Conservation (phyloP, 768 basidiomycete species). For the Boletus barrowsii region DNA sequence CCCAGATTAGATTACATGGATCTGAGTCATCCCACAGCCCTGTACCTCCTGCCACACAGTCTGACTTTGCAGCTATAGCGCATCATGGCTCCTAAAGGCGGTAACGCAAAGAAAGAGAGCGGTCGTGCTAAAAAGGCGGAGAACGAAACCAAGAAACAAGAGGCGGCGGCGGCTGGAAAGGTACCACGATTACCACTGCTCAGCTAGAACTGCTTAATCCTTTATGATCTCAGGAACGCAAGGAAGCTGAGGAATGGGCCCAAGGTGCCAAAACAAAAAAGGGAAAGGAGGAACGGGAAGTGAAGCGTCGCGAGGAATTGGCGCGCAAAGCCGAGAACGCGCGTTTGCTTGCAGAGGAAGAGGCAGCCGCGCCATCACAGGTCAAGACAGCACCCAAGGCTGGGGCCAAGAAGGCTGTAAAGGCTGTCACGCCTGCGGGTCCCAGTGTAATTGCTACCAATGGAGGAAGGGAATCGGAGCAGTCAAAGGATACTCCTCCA, state of each 20-base stretch:
- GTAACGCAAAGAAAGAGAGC: constrained; percentile 89
- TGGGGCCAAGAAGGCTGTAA: constrained; percentile 51
- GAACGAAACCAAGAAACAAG: constrained; percentile 80
- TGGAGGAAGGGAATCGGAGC: constrained; percentile 35
- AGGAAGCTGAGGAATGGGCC: constrained; percentile 67
- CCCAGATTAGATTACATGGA: constrained; percentile 19
- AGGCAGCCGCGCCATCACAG: constrained; percentile 56
- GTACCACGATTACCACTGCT: constrained; percentile 31
- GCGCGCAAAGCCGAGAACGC: constrained; percentile 87
- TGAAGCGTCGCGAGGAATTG: constrained; percentile 75
- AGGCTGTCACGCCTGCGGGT: constrained; percentile 63
- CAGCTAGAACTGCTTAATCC: constrained; percentile 1
- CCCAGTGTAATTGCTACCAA: constrained; percentile 85
- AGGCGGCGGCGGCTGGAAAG: constrained; percentile 55
- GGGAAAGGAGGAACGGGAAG: constrained; percentile 69
- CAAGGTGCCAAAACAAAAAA: constrained; percentile 69
- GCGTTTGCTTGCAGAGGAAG: constrained; percentile 84
- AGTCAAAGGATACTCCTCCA: constrained; percentile 26
- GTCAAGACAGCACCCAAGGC: constrained; percentile 65
- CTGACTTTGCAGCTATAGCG: neutral
- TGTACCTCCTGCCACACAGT: constrained; percentile 1
- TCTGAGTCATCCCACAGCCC: constrained; percentile 20
- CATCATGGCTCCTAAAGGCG: constrained; percentile 81
- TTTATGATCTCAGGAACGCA: constrained; percentile 51
- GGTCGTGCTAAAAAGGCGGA: constrained; percentile 91